Conservation (phyloP, 495 filamentous ascomycete genomes). For the Saxophila tyrrhenica region DNA sequence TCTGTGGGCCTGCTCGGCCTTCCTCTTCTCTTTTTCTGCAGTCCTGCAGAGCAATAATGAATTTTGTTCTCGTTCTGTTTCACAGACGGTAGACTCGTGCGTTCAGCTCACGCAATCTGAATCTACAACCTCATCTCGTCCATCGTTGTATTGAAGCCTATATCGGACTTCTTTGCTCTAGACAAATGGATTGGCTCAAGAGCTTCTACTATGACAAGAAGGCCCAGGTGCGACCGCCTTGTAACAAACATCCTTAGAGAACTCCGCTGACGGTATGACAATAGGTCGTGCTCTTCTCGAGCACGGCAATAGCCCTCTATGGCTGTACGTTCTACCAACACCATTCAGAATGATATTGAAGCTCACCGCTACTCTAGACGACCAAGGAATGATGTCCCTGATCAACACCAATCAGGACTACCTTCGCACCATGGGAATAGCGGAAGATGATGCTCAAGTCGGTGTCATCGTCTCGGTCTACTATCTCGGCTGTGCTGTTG, state of each 20-base stretch:
- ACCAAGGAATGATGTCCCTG: constrained; percentile 45
- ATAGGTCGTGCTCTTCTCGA: constrained; percentile 42
- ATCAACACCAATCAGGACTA: constrained; percentile 49
- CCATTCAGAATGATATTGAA: not conserved
- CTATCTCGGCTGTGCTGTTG: constrained; percentile 44
- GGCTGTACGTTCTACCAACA: constrained; percentile 28
- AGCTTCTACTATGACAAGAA: constrained; percentile 16
- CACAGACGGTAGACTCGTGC: no score
- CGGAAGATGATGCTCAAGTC: constrained; percentile 35
- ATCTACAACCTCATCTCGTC: no score
- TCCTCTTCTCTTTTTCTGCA: not conserved
- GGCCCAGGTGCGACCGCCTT: constrained; percentile 9
- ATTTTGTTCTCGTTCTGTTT: no score
- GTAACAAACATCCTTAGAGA: not conserved
- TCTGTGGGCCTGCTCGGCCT: no score
- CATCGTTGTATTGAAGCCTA: no score
- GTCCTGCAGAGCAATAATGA: no score
- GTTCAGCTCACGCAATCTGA: no score
- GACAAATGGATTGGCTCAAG: constrained; percentile 14
- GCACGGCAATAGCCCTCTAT: constrained; percentile 48
- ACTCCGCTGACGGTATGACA: not conserved
- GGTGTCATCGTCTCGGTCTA: constrained; percentile 49
- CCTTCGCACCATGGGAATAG: constrained; percentile 44
- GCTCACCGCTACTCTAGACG: not conserved
- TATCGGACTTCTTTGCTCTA: no score